These are phyloP conservation scores for Keithomyces neogunnii DNA, from an alignment of 2,329 filamentous ascomycete genomes.

Conservation along the genomic window DNA sequence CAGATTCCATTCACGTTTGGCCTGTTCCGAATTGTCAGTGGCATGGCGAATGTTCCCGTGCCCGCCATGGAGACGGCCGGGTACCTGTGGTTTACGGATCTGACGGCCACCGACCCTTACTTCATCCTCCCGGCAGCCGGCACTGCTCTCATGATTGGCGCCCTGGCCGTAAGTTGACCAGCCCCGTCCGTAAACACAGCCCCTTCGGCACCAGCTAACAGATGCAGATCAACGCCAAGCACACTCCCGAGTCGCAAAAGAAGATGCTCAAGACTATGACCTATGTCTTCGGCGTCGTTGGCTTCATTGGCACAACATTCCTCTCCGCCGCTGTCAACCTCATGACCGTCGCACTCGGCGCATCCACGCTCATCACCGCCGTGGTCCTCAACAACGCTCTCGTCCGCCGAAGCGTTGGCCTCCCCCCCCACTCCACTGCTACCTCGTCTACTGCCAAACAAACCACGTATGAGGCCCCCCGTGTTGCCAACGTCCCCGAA, in stretches of 20 bases:
- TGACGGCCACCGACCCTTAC: conserved; percentile 69
- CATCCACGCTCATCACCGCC: conserved; percentile 27
- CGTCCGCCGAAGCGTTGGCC: conserved; percentile 28
- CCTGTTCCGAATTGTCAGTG: conserved; percentile 67
- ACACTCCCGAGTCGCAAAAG: conserved; percentile 22
- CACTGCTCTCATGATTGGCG: conserved; percentile 45
- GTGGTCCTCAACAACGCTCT: conserved; percentile 27
- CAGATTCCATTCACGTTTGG: conserved; percentile 67
- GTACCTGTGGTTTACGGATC: conserved; percentile 68
- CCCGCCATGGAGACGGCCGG: conserved; percentile 67
- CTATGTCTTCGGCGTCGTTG: conserved; percentile 33
- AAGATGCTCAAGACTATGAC: conserved; percentile 33
- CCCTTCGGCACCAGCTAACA: background rate
- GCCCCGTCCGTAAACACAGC: background rate
- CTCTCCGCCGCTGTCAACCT: conserved; percentile 40
- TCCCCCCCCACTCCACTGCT: conserved; percentile 25
- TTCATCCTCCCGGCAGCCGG: conserved; percentile 63
- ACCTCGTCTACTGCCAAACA: conserved; percentile 5
- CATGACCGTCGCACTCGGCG: conserved; percentile 35
- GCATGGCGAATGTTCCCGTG: conserved; percentile 71
- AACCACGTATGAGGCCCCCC: conserved; percentile 27
- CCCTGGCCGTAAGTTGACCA: conserved; percentile 38
- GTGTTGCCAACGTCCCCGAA: conserved; percentile 11
- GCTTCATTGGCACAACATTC: conserved; percentile 37
- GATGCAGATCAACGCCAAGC: conserved; percentile 26